Conservation (phyloP, 2,329 filamentous ascomycete species). For the Sarocladium strictum region DNA sequence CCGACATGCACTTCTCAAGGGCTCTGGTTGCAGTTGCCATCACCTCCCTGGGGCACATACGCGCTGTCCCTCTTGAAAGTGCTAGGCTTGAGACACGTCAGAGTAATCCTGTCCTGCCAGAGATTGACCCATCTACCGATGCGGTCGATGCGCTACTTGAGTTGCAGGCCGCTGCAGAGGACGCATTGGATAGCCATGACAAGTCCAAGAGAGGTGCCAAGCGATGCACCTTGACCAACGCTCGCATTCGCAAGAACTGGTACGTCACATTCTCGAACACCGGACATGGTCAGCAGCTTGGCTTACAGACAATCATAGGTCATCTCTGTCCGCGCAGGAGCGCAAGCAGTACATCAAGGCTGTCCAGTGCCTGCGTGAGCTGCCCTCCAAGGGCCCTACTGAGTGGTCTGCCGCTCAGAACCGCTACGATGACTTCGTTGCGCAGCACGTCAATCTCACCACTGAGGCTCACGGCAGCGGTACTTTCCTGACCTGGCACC, state of each 20-base stretch:
- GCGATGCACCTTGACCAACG: not conserved
- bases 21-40: not conserved
- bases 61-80: not conserved
- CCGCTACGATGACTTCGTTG: constrained; percentile 27
- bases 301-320: not conserved
- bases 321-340: constrained; percentile 10
- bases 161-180: not conserved
- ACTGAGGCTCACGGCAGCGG: constrained; percentile 19
- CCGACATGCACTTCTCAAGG: not conserved
- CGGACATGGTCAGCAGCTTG: not conserved
- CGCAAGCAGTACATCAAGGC: constrained; percentile 20
- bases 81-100: not conserved
- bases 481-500: constrained; percentile 35
- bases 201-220: not conserved
- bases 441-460: constrained; percentile 24
- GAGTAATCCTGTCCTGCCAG: not conserved
- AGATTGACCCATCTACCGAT: constrained; percentile 1
- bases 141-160: constrained; percentile 4
- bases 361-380: constrained; percentile 18
- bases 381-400: constrained; percentile 17
- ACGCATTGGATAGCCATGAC: not conserved
- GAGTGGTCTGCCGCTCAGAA: constrained; percentile 19
- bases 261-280: not conserved
- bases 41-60: not conserved
- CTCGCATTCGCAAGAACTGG: constrained; percentile 3